Evolutionary conservation across 202 grass and related monocot species (phyloP).

Genomic region (Hordeum pubiflorum): DNA sequence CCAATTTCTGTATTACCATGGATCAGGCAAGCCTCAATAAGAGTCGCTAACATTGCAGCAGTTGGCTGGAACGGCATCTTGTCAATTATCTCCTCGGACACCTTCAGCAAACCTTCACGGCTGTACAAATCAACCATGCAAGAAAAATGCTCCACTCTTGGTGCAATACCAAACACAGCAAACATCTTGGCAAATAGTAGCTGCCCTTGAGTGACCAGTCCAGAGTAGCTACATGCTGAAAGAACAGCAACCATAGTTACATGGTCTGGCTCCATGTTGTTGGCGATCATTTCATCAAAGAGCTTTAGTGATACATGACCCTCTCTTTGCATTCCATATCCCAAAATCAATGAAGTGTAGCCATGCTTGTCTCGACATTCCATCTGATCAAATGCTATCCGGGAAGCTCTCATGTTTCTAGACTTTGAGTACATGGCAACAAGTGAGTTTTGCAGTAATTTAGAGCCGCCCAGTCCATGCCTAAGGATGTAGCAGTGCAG

Average conservation of each 20-base stretch:
- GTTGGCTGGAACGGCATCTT: constrained; percentile 50
- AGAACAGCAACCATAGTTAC: constrained; percentile 67
- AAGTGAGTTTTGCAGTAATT: constrained; percentile 49
- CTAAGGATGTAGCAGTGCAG: constrained; percentile 52
- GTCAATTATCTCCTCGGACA: constrained; percentile 47
- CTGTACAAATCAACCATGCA: constrained; percentile 78
- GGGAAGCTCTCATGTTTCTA: constrained; percentile 35
- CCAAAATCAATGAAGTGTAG: constrained; percentile 64
- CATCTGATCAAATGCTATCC: constrained; percentile 46
- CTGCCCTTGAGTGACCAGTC: constrained; percentile 45
- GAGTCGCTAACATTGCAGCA: constrained; percentile 57
- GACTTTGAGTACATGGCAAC: constrained; percentile 61
- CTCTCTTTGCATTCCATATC: constrained; percentile 65
- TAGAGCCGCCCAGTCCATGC: constrained; percentile 20
- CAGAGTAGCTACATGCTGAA: constrained; percentile 64
- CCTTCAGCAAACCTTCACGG: constrained; percentile 51
- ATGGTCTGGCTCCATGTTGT: constrained; percentile 50
- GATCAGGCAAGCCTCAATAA: constrained; percentile 43
- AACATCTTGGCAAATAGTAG: constrained; percentile 47
- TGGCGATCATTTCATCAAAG: constrained; percentile 53
- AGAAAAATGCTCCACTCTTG: constrained; percentile 69
- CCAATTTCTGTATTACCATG: constrained; percentile 48
- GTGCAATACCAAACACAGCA: constrained; percentile 37
- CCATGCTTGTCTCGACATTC: constrained; percentile 37
- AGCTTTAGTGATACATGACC: constrained; percentile 54